A percentile compares a stretch with the other conserved stretches of the same genome.
Evolutionary conservation across 2,329 filamentous ascomycete genomes (phyloP).

Genomic region (Fusarium avenaceum): DNA sequence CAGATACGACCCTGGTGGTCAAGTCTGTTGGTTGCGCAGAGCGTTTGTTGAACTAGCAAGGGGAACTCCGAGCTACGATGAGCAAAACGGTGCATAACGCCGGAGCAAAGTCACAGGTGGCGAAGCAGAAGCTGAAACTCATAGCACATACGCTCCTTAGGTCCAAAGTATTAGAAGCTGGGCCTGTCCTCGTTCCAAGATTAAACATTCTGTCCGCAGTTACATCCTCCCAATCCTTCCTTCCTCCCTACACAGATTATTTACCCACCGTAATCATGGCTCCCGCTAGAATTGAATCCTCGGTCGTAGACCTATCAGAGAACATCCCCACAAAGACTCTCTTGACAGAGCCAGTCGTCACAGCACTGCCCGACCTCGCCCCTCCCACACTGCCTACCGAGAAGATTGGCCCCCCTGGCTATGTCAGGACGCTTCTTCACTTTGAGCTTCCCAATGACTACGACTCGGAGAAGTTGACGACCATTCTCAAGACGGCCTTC

Average conservation of each 20-base stretch:
- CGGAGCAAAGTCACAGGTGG: neutral
- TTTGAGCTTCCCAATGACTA: conserved; percentile 16
- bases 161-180: conserved; percentile 24
- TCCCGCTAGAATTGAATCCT: conserved; percentile 1
- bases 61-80: neutral
- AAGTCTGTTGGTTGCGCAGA: neutral
- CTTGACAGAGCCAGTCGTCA: conserved; percentile 6
- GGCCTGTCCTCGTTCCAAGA: neutral
- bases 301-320: conserved; percentile 6
- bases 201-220: conserved; percentile 4
- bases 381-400: conserved; percentile 23
- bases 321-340: conserved; percentile 2
- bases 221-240: neutral
- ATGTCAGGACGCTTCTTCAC: conserved; percentile 17
- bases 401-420: conserved; percentile 25
- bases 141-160: neutral
- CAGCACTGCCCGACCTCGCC: conserved; percentile 14
- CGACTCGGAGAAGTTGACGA: neutral
- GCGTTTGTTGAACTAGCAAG: too few relatives aligned
- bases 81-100: neutral
- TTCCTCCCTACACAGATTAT: neutral
- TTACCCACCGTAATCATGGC: conserved; percentile 6
- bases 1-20: neutral
- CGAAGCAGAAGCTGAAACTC: neutral
- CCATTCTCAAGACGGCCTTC: conserved; percentile 1